Evolutionary conservation across 345 rosid species (phyloP).

Genomic region (Combretum micranthum): DNA sequence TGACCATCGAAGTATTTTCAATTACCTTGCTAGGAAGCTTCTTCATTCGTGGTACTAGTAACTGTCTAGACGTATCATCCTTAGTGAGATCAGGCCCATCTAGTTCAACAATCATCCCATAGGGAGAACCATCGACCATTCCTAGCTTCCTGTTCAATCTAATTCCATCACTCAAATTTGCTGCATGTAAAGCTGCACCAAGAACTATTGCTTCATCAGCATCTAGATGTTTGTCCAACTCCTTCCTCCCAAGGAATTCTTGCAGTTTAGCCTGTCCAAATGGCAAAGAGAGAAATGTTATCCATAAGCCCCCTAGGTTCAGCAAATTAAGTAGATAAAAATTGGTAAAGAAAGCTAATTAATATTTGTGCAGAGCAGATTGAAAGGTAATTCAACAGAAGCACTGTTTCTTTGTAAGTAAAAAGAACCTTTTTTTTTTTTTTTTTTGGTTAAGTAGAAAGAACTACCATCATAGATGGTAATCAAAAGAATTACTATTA

Average conservation of each 20-base stretch:
- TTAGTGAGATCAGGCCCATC: slow-evolving; percentile 65
- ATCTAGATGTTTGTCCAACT: slow-evolving; percentile 92
- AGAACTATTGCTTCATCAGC: slow-evolving; percentile 99
- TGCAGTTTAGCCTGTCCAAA: slow-evolving; percentile 72
- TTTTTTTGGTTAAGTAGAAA: too few relatives aligned
- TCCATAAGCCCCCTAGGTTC: background rate
- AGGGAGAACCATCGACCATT: slow-evolving; percentile 87
- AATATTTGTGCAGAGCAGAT: too few relatives aligned
- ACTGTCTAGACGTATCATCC: slow-evolving; percentile 67
- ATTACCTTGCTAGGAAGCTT: slow-evolving; percentile 94
- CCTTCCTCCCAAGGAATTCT: slow-evolving; percentile 87
- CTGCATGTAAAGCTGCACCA: slow-evolving; percentile 90
- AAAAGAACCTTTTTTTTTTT: too few relatives aligned
- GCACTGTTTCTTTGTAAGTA: too few relatives aligned
- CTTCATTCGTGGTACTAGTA: slow-evolving; percentile 86
- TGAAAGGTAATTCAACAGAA: too few relatives aligned
- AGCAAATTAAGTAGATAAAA: too few relatives aligned
- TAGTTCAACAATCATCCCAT: slow-evolving; percentile 65
- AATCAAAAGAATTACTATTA: too few relatives aligned
- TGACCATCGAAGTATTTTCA: background rate
- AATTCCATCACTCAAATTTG: slow-evolving; percentile 98
- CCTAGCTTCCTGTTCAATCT: slow-evolving; percentile 94
- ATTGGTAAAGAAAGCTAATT: too few relatives aligned
- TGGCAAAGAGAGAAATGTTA: background rate
- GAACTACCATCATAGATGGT: too few relatives aligned